Evolutionary conservation across 177 flowering plant species (phyloP), one percentile per base, ranked within the genome.

Genomic region (Vitis hybrid): DNA sequence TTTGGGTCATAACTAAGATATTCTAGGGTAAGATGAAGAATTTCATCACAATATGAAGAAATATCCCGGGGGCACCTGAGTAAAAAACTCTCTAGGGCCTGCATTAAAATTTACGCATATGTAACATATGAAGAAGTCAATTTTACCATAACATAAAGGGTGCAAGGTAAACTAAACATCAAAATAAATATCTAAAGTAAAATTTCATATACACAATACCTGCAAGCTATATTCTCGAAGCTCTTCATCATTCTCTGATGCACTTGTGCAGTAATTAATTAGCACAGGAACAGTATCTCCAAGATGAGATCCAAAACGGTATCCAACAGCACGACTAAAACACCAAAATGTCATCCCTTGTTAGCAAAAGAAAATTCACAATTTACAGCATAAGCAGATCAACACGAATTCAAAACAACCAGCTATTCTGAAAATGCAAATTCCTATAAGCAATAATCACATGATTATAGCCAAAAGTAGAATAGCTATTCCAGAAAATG

Each of bases 211-310:
- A 29, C 22, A 68, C 13, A 71, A 29, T 73, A 91, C 98, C 98
- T 94, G 99, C 83, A 95, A 84, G 79, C 97, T 90, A 76, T 95
- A 91, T 76, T 95, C 98, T 49, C 98, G 94, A 77, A 95, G 97
- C 81, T 95, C 99, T 80, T 93, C 99, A 78, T 95, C 98, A 75
- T 84, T 89, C 79, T 95, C 98, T 29, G 98, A 91, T 66, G 97
- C 97, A 80, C 80, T 93, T 48, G 80, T 86, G 79, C 99, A 93
- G 70, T 95, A 95, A 78, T 76, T 83, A 19, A 95, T 84, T 13
- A 95, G 77, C 66, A 95, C 72, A 9, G 98, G 97, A 73, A 95
- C 89, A 60, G 96, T 85, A 45, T 93, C 97, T 65, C 83, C 89
- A 66, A 95, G 93, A 77, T 93, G 91, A 19, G 94, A 83, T 75